These are phyloP conservation scores for Blastobotrys attinorum DNA, from an alignment of 805 yeast species.

Conservation along the genomic window DNA sequence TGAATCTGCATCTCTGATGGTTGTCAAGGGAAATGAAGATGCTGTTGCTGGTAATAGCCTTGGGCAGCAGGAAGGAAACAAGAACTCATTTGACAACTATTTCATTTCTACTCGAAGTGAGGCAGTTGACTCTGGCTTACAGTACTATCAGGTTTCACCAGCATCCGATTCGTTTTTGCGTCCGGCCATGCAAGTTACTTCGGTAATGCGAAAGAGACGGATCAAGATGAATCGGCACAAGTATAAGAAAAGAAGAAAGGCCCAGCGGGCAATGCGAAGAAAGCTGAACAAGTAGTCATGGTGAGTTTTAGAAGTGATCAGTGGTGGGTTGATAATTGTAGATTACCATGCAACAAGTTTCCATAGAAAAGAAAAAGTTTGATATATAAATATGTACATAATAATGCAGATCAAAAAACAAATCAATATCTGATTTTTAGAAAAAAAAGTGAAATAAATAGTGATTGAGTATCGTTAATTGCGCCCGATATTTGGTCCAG, in stretches of 20 bases:
- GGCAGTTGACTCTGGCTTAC: neutral
- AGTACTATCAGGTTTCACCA: neutral
- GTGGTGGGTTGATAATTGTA: neutral
- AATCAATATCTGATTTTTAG: no score
- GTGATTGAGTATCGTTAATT: no score
- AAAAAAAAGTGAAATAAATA: no score
- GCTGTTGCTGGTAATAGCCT: neutral
- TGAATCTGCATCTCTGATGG: neutral
- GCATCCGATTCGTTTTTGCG: conserved; percentile 5
- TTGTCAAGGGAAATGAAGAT: neutral
- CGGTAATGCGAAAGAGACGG: conserved; percentile 51
- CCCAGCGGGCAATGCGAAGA: conserved; percentile 49
- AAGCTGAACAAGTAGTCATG: conserved; percentile 22
- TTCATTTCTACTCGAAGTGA: neutral
- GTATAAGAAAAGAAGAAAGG: conserved; percentile 93
- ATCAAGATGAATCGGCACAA: conserved; percentile 97
- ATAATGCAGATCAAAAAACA: no score
- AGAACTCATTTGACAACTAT: neutral
- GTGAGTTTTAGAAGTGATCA: no score
- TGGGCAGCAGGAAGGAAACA: neutral
- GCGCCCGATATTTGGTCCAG: no score
- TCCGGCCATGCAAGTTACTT: conserved; percentile 20
- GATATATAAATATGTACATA: no score
- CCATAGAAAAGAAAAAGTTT: no score
- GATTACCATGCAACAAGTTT: no score